Evolutionary conservation across 1,139 yeast species (phyloP), one percentile per base, ranked within the genome.

Genomic region (Yamadazyma dushanensis): DNA sequence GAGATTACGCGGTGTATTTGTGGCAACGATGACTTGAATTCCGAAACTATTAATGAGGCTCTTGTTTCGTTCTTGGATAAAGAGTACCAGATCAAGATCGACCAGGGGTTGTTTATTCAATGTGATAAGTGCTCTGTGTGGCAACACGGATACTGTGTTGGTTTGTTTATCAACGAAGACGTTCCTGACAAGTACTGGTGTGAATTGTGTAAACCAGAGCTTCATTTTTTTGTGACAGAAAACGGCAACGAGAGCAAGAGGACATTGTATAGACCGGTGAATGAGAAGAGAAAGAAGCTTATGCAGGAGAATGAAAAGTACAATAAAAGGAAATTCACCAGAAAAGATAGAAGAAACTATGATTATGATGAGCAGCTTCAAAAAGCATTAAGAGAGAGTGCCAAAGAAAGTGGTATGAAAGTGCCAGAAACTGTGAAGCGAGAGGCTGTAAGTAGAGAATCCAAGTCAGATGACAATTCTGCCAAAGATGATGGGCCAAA

Each of bases 131-230:
- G 98, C 63, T 80, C 88, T 17, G 96, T 83, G 8, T 92, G 97
- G 98, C 97, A 92, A 61, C 98, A 92, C 57, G 97, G 97, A 3
- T 89, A 73, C 61, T 92, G 98, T 65, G 97, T 92, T 27, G 95
- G 96, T 1, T 74, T 87, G 40, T 71, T 69, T 43, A 76, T 76
- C 34, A 85, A 80, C 46, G 82, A 78, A 22, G 83, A 78, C 41
- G 88, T 88, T 1, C 96, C 96, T 2, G 96, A 89, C 41, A 85
- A 85, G 57, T 90, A 90, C 60, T 87, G 88, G 85, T 90, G 97
- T 68, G 98, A 92, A 56, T 61, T 67, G 50, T 92, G 97, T 63
- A 78, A 82, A 46, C 96, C 96, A 0, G 90, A 84, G 30, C 64
- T 83, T 28, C 97, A 90, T 56, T 63, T 76, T 17, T 61, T 78